Evolutionary conservation across 371 early-diverging fungal species (phyloP).

Genomic region (Mortierella sp.): DNA sequence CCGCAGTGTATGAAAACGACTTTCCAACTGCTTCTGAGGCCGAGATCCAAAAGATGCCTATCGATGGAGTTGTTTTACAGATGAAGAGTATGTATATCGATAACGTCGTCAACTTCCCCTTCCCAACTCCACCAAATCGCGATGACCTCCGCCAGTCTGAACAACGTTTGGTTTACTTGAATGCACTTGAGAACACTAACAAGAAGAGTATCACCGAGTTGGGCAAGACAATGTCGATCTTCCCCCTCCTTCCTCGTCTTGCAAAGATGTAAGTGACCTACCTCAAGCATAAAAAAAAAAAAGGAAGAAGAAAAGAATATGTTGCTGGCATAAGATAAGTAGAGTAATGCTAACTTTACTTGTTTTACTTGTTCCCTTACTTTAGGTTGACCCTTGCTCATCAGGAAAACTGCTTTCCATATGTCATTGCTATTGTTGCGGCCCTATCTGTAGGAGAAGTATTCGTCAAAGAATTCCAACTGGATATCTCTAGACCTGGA

Average conservation of each 20-base stretch:
- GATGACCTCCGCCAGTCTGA: constrained; percentile 78
- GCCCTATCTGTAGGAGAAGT: constrained; percentile 95
- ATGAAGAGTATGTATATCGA: constrained; percentile 98
- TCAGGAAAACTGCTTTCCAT: constrained; percentile 84
- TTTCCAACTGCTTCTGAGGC: constrained; percentile 92
- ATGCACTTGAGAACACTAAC: constrained; percentile 75
- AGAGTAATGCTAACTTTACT: neutral
- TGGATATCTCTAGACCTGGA: constrained; percentile 62
- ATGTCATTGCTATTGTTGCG: constrained; percentile 90
- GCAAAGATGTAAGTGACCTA: constrained; percentile 84
- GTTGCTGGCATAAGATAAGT: too few relatives aligned
- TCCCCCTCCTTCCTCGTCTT: constrained; percentile 96
- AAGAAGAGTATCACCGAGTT: constrained; percentile 84
- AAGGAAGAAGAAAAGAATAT: too few relatives aligned
- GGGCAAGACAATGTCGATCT: constrained; percentile 90
- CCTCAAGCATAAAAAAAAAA: too few relatives aligned
- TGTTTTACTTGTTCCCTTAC: neutral
- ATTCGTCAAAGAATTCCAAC: constrained; percentile 79
- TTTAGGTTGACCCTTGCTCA: constrained; percentile 87
- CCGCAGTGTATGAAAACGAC: constrained; percentile 92
- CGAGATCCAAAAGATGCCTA: constrained; percentile 95
- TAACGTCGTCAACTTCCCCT: constrained; percentile 97
- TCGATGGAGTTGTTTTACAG: constrained; percentile 93
- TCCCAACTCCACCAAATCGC: constrained; percentile 86
- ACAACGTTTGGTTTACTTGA: constrained; percentile 76